Base-by-base conservation (phyloP, 257 asterid genomes). In the Solanum appendiculatum region DNA sequence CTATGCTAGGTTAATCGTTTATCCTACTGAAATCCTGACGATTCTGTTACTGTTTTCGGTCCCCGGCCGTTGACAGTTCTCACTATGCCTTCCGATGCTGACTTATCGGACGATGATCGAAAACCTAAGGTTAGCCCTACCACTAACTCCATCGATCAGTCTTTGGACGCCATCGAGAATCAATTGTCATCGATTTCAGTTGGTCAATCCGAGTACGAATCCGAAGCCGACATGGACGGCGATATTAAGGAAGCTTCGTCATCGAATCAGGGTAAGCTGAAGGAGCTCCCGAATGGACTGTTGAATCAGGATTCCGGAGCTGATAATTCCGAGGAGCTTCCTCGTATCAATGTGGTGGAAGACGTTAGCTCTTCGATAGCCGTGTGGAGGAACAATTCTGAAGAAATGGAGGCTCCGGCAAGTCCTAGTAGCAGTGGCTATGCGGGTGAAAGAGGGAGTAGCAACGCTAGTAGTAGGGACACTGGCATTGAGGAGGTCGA, bases 341-440 rank as follows among this genome's bases (percentile, higher is more conserved):
- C 84, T 85, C 21, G 7, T 29, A 74, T 23, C 72, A 88, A 74
- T 86, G 63, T 89, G 89, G 88, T 84, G 86, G 72, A 83, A 34
- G 89, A 85, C 88, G 92, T 88, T 3, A 97, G 91, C 82, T 85
- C 86, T 39, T 89, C 95, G 14, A 89, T 91, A 31, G 90, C 83
- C 88, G 87, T 86, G 68, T 92, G 96, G 98, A 89, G 94, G 88
- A 89, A 88, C 82, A 87, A 39, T 69, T 87, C 88, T 7, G 95
- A 93, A 87, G 97, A 95, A 88, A 86, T 66, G 81, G 98, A 91
- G 86, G 93, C 88, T 89, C 93, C 92, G 68, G 77, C 92, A 88
- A 97, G 98, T 87, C 98, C 98, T 42, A 93, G 98, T 86, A 97
- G 99, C 89, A 96, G 99, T 84, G 99, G 98, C 20, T 97, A 97